Evolutionary conservation across 805 yeast genomes (phyloP), one percentile per base, ranked within the genome.

Genomic region (Candida patagonica): DNA sequence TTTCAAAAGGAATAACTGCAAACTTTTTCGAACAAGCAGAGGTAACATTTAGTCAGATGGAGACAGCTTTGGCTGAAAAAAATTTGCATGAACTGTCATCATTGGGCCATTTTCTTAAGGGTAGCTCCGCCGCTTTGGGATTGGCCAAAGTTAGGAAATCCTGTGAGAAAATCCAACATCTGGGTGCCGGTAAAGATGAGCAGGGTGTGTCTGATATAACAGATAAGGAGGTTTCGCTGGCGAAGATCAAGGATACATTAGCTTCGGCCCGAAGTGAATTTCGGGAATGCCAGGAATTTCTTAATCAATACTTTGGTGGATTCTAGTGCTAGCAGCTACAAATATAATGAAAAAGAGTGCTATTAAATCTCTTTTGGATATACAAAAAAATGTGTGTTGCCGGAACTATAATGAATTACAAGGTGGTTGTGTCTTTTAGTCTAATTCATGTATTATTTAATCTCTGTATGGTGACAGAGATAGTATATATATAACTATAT

Each of bases 61-160:
- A 78, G 42, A 62, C 62, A 6, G 71, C 74, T n/a, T 55, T 83
- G 25, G 52, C 42, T 5, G 55, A 54, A 17, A 47, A 46, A 21
- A 60, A 65, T 49, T 67, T 87, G 43, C 70, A 65, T 29, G 68
- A 76, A 45, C 63, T 92, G 41, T 79, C 88, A 16, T 68, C 77
- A 10, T 64, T 82, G 51, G 98, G 98, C 10, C 98, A 92, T 59
- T 92, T 85, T 56, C 68, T 92, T 42, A 92, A 92, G 58, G 98
- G 98, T 34, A 80, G 94, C 9, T 94, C 96, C 1, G 95, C 96
- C 2, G 89, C 96, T 1, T 66, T 92, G 43, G 98, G 98, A 2
- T 68, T 92, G 42, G 74, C 73, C 33, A 76, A 78, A 45, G 83
- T 92, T 37, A 87, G 87, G 42, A 73, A 76, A 54, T 81, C 87